Conservation (phyloP, 345 rosid genomes). For the Abelmoschus esculentus region DNA sequence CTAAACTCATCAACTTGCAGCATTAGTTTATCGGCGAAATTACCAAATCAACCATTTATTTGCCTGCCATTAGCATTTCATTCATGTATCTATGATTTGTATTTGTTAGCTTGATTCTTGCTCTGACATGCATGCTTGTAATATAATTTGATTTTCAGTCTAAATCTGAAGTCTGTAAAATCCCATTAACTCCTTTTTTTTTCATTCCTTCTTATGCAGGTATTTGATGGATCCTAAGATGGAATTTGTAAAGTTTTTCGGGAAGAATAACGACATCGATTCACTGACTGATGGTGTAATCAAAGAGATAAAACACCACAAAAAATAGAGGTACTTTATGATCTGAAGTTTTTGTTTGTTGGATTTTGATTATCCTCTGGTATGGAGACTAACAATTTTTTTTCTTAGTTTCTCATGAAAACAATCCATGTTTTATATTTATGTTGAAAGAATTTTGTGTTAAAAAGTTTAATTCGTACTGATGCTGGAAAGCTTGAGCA, state of each 20-base stretch:
- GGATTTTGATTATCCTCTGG: not conserved
- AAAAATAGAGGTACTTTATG: slow-evolving; percentile 21
- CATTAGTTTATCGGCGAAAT: not conserved
- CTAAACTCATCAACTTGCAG: not conserved
- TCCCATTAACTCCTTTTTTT: not conserved
- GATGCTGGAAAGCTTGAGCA: not conserved
- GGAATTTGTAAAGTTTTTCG: slow-evolving; percentile 82
- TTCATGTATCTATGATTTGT: not conserved
- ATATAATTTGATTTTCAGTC: not conserved
- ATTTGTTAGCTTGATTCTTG: not conserved
- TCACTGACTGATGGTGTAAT: slow-evolving; percentile 65
- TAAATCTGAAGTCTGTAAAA: not conserved
- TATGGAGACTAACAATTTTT: not conserved
- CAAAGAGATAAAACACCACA: slow-evolving; percentile 59
- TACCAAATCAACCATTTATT: not conserved
- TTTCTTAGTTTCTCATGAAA: not conserved
- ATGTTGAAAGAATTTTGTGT: not conserved
- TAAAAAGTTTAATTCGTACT: not conserved
- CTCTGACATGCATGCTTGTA: not conserved
- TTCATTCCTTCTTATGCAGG: slow-evolving; percentile 34
- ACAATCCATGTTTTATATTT: not conserved
- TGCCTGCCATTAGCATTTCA: not conserved
- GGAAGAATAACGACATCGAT: slow-evolving; percentile 80
- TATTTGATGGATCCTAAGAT: slow-evolving; percentile 85
- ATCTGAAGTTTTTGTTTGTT: not conserved